Percentiles rank a stretch among this genome's conserved stretches.
Conservation (phyloP, 768 basidiomycete species). For the Tulasnella sp. region DNA sequence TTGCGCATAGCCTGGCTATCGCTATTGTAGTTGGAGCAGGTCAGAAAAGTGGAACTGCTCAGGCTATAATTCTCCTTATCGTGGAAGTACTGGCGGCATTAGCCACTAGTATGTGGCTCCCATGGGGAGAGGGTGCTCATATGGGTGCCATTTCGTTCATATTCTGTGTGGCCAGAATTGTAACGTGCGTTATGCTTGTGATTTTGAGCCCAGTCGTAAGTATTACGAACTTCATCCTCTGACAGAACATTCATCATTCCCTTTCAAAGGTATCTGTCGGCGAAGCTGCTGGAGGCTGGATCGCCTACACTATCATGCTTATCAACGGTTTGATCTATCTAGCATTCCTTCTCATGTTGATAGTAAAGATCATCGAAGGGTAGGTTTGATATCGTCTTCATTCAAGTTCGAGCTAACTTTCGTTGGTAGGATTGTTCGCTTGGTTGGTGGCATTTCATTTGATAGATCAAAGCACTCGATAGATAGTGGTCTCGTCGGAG, state of each 20-base stretch:
- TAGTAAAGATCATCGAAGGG: conserved; percentile 77
- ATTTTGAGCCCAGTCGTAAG: conserved; percentile 80
- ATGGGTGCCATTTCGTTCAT: conserved; percentile 95
- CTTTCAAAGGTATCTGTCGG: conserved; percentile 65
- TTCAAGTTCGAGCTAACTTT: no score
- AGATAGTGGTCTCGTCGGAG: conserved; percentile 81
- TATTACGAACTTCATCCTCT: conserved; percentile 16
- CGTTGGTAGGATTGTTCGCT: no score
- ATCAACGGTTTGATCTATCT: conserved; percentile 69
- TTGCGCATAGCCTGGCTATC: conserved; percentile 68
- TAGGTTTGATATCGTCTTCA: no score
- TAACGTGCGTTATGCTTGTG: conserved; percentile 79
- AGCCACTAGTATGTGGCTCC: conserved; percentile 85
- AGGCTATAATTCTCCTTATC: conserved; percentile 79
- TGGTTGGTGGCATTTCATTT: conserved; percentile 66
- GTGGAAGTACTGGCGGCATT: conserved; percentile 79
- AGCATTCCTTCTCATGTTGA: conserved; percentile 66
- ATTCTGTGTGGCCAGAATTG: conserved; percentile 81
- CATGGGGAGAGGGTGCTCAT: conserved; percentile 91
- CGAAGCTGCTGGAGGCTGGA: conserved; percentile 72
- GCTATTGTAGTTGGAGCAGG: conserved; percentile 81
- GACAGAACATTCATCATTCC: conserved; percentile 15
- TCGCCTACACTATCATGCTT: conserved; percentile 83
- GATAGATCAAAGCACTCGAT: conserved; percentile 66
- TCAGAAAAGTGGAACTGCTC: conserved; percentile 80